A percentile compares a stretch with the other conserved stretches of the same genome.
Conservation (phyloP, 148 eudicot genomes). For the Arbutus unedo region DNA sequence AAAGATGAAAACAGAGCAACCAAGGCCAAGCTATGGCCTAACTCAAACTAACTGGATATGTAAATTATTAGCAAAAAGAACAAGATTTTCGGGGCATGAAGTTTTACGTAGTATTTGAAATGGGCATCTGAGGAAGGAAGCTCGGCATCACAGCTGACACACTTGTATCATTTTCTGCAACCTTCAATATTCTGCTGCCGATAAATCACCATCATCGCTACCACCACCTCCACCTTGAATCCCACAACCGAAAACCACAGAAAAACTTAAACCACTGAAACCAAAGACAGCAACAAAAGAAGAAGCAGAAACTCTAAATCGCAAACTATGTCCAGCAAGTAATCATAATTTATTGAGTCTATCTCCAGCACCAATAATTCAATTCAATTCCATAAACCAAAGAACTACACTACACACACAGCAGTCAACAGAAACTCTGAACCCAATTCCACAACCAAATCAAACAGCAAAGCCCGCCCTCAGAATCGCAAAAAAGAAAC, state of each 20-base stretch:
- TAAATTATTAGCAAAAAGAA: constrained; percentile 2
- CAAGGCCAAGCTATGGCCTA: constrained; percentile 1
- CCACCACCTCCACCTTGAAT: constrained; percentile 14
- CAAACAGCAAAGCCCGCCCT: neutral
- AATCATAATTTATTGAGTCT: neutral
- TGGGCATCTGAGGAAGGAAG: constrained; percentile 36
- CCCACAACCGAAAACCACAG: constrained; percentile 4
- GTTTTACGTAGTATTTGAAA: constrained; percentile 40
- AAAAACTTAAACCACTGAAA: neutral
- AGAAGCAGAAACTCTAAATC: neutral
- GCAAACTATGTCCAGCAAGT: neutral
- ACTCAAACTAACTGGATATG: neutral
- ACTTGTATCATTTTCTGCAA: constrained; percentile 32
- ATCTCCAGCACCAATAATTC: neutral
- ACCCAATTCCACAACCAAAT: constrained; percentile 8
- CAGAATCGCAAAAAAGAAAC: neutral
- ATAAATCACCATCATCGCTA: constrained; percentile 26
- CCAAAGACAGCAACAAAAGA: neutral
- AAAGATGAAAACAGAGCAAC: neutral
- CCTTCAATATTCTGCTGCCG: constrained; percentile 34
- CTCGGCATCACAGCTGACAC: constrained; percentile 48
- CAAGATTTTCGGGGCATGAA: constrained; percentile 1
- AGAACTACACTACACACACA: neutral
- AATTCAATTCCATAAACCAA: neutral
- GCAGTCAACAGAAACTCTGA: neutral